These are phyloP conservation scores for Xylariaceae sp. DNA, from an alignment of 2,329 filamentous ascomycete genomes.

Conservation along the genomic window DNA sequence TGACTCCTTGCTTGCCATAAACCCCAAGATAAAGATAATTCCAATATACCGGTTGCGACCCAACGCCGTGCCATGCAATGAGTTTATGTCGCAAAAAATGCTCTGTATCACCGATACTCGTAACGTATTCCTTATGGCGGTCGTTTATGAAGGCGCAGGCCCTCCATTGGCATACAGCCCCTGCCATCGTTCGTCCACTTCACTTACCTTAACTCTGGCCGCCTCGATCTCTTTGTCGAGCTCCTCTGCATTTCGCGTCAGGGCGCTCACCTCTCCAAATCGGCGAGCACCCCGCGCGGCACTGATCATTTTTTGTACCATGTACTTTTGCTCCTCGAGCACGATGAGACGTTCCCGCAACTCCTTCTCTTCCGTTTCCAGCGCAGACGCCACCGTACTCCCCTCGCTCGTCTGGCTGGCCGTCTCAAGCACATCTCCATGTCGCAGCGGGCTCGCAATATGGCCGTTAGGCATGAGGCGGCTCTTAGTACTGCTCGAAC, in stretches of 20 bases:
- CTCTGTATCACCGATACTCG: not conserved
- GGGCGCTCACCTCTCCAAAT: constrained; percentile 84
- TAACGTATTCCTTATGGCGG: not conserved
- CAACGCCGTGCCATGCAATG: constrained; percentile 40
- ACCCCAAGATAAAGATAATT: constrained; percentile 8
- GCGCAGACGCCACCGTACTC: constrained; percentile 60
- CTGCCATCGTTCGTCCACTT: constrained; percentile 68
- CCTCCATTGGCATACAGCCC: constrained; percentile 53
- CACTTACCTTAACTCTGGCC: constrained; percentile 68
- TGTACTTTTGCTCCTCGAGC: constrained; percentile 88
- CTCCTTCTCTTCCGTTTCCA: constrained; percentile 85
- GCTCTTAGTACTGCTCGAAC: constrained; percentile 45
- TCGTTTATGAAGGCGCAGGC: constrained; percentile 6
- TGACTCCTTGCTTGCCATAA: constrained; percentile 2
- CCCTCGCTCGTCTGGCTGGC: constrained; percentile 58
- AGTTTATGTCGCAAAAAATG: constrained; percentile 3
- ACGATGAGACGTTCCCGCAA: constrained; percentile 81
- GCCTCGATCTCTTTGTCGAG: constrained; percentile 78
- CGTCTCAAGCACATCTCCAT: constrained; percentile 55
- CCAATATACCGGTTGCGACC: constrained; percentile 13
- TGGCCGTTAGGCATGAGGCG: constrained; percentile 46
- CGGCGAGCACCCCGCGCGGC: constrained; percentile 76
- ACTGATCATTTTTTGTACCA: constrained; percentile 85
- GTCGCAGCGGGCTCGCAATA: constrained; percentile 50
- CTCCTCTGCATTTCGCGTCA: constrained; percentile 83